Evolutionary conservation across 2,329 filamentous ascomycete species (phyloP).

Genomic region (Annulohypoxylon truncatum): DNA sequence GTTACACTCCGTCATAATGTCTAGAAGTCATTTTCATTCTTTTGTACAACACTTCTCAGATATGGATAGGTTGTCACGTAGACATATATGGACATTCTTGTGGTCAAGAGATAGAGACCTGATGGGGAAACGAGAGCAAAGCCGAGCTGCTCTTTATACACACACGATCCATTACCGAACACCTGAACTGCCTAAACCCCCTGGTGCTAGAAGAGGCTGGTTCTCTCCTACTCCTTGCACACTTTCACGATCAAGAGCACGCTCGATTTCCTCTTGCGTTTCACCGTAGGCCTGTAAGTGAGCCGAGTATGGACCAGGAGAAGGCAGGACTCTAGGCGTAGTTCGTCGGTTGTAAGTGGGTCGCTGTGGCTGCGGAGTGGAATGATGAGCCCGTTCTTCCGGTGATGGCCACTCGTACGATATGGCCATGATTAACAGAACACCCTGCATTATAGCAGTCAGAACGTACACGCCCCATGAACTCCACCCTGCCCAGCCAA

Average conservation of each 20-base stretch:
- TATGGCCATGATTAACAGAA: conserved; percentile 82
- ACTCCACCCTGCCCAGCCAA: conserved; percentile 90
- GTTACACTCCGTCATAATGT: conserved; percentile 12
- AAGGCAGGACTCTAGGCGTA: conserved; percentile 49
- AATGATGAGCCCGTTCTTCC: conserved; percentile 36
- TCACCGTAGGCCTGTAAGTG: conserved; percentile 52
- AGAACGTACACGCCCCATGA: conserved; percentile 93
- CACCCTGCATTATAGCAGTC: conserved; percentile 86
- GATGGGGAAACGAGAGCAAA: conserved; percentile 19
- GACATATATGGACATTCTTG: conserved; percentile 15
- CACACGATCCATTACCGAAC: conserved; percentile 40
- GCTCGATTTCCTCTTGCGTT: conserved; percentile 52
- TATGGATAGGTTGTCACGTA: conserved; percentile 6
- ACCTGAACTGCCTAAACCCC: conserved; percentile 50
- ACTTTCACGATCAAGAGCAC: conserved; percentile 50
- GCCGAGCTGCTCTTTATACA: not conserved
- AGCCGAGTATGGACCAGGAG: conserved; percentile 51
- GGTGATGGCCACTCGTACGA: conserved; percentile 69
- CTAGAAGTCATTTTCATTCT: conserved; percentile 12
- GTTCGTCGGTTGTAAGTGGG: conserved; percentile 50
- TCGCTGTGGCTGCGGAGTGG: conserved; percentile 40
- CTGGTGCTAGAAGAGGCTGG: conserved; percentile 51
- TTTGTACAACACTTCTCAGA: conserved; percentile 1
- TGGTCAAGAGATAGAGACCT: conserved; percentile 7
- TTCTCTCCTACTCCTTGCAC: conserved; percentile 51